Base-by-base conservation (phyloP, 192 early-diverging fungal species). In the Funneliformis mosseae region DNA sequence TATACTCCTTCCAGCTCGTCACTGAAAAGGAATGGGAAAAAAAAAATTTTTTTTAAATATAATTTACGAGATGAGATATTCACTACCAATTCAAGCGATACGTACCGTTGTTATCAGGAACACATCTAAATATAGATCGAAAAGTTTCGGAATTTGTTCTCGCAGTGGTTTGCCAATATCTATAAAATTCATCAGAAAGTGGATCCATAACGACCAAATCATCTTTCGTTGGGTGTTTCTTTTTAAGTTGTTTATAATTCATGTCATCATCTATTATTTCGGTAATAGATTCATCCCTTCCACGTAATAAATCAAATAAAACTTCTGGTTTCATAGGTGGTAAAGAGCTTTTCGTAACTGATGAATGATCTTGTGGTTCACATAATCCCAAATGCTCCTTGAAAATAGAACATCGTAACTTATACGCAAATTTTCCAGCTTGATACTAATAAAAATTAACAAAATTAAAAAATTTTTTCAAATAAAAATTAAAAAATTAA, bases 371-470 rank as follows among this genome's bases (percentile, higher is more conserved):
- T 27, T 81, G 62, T 64, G 87, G 81, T 27, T 88, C 88, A 25
- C 94, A 73, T 5, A 96, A 76, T 12, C 96, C 96, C 38, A 94
- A 85, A 85, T 97, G 96, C 81, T 97, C 95, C 68, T 93, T 91
- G 84, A 93, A 96, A 18, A 97, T 84, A 70, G 91, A 86, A 45
- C 91, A 84, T 3, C 95, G 91, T 62, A 97, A 78, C 18, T 88
- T 87, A 79, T 90, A 88, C 21, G 94, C 93, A 73, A 96, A 91
- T 41, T 89, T 88, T 39, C 88, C 87, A 2, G 92, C 96, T 73
- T 94, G 83, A 84, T 91, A 95, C 78, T 92, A 83, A 42, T 71
- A 21, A 28, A 39, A 23, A 5, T 39, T 42, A 43, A 18, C 14
- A 42, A 23, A 18, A 41, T 12, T n/a, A 70, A 18, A 68, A 42